phyloP scores from a whole-genome alignment of 179 eudicot species.

The Patellifolia procumbens region DNA sequence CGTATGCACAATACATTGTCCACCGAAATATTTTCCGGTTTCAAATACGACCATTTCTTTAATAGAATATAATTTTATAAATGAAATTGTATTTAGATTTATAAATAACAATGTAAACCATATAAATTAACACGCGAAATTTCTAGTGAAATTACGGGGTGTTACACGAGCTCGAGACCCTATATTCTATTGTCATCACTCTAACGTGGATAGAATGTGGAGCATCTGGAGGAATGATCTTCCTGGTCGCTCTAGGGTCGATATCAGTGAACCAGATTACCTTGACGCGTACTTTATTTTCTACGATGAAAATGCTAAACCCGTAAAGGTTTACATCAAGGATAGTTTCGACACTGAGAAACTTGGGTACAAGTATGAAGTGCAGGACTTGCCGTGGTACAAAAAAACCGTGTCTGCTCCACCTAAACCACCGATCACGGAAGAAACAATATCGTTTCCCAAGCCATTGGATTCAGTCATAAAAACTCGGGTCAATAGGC shows the following conservation, averaged over 20 bases:
- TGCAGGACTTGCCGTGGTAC: slow-evolving; percentile 1
- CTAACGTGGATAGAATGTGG: slow-evolving; percentile 21
- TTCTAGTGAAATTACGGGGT: too few species aligned
- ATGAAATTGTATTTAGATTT: too few species aligned
- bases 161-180: slow-evolving; percentile 14
- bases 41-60: too few species aligned
- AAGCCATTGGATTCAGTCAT: background rate
- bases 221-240: background rate
- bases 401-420: background rate
- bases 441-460: background rate
- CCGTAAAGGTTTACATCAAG: slow-evolving; percentile 9
- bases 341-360: slow-evolving; percentile 14
- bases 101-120: too few species aligned
- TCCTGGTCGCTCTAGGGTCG: background rate
- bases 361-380: slow-evolving; percentile 8
- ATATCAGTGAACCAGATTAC: background rate
- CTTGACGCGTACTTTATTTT: slow-evolving; percentile 11
- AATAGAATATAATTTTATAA: too few species aligned
- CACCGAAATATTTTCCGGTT: too few species aligned
- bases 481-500: background rate
- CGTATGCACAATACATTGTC: too few species aligned
- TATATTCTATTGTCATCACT: slow-evolving; percentile 19
- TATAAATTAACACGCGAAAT: too few species aligned
- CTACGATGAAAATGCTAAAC: slow-evolving; percentile 25
- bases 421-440: too few species aligned